These are phyloP conservation scores for Purpureocillium takamizusanense DNA, from an alignment of 2,329 filamentous ascomycete genomes.

Conservation along the genomic window DNA sequence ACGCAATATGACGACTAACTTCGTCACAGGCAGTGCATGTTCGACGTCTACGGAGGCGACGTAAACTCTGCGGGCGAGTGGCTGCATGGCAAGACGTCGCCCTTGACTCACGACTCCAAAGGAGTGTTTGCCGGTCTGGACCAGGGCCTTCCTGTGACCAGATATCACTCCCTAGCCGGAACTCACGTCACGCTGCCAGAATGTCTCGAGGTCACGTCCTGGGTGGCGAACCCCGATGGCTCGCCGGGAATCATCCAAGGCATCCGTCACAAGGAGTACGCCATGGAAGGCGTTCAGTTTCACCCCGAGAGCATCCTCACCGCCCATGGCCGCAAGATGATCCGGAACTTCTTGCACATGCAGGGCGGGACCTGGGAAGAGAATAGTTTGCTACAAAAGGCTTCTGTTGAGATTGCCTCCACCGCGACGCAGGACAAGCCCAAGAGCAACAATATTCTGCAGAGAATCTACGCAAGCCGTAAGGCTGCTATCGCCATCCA, in stretches of 20 bases:
- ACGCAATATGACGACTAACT: too few relatives aligned
- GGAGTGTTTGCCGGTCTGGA: conserved; percentile 82
- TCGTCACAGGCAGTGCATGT: conserved; percentile 78
- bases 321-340: conserved; percentile 77
- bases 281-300: conserved; percentile 95
- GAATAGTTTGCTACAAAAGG: conserved; percentile 51
- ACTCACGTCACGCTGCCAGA: conserved; percentile 80
- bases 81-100: conserved; percentile 92
- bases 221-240: conserved; percentile 69
- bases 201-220: conserved; percentile 82
- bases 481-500: conserved; percentile 68
- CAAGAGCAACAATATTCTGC: conserved; percentile 77
- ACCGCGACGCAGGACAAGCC: conserved; percentile 16
- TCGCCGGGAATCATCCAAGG: conserved; percentile 90
- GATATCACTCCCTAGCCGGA: conserved; percentile 93
- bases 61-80: conserved; percentile 94
- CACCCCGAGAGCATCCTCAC: conserved; percentile 97
- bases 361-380: conserved; percentile 88
- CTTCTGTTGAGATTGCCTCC: conserved; percentile 18
- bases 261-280: conserved; percentile 82
- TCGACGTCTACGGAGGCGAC: conserved; percentile 83
- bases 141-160: conserved; percentile 76
- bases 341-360: conserved; percentile 84
- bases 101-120: conserved; percentile 77
- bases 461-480: conserved; percentile 81